Evolutionary conservation across 768 basidiomycete genomes (phyloP).

Genomic region (Hygrocybe coccinea): DNA sequence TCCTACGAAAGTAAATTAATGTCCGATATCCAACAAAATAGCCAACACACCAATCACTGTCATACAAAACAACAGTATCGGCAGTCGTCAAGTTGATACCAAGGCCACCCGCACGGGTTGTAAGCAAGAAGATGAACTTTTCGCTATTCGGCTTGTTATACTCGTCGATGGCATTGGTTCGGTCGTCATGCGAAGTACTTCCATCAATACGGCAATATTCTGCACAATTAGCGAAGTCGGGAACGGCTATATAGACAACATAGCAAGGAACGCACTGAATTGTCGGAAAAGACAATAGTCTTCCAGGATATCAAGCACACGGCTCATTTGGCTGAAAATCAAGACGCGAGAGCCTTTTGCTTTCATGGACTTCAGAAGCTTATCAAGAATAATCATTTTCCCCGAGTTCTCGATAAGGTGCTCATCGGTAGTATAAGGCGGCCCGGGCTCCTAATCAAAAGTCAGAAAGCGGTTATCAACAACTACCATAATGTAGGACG

Average conservation of each 20-base stretch:
- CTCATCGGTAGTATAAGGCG: slow-evolving; percentile 97
- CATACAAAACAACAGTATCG: slow-evolving; percentile 92
- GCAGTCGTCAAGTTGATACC: slow-evolving; percentile 96
- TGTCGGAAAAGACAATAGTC: slow-evolving; percentile 91
- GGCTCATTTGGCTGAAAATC: slow-evolving; percentile 86
- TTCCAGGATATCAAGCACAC: slow-evolving; percentile 95
- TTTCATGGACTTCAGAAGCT: slow-evolving; percentile 81
- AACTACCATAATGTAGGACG: slow-evolving; percentile 10
- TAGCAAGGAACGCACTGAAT: slow-evolving; percentile 59
- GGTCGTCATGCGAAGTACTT: slow-evolving; percentile 92
- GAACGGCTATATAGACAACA: not conserved
- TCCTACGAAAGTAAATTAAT: slow-evolving; percentile 48
- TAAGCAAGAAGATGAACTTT: slow-evolving; percentile 94
- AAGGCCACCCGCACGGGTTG: slow-evolving; percentile 93
- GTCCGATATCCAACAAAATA: not conserved
- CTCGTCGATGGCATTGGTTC: slow-evolving; percentile 92
- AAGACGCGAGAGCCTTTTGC: slow-evolving; percentile 83
- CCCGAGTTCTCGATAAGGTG: slow-evolving; percentile 92
- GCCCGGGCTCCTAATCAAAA: slow-evolving; percentile 77
- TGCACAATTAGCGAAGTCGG: slow-evolving; percentile 25
- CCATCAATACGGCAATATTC: slow-evolving; percentile 98
- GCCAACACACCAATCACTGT: slow-evolving; percentile 79
- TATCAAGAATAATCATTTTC: slow-evolving; percentile 98
- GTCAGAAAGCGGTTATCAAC: not conserved
- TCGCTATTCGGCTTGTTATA: slow-evolving; percentile 94